These are phyloP conservation scores for Lachnellula subtilissima DNA, from an alignment of 2,329 filamentous ascomycete species.

Conservation along the genomic window DNA sequence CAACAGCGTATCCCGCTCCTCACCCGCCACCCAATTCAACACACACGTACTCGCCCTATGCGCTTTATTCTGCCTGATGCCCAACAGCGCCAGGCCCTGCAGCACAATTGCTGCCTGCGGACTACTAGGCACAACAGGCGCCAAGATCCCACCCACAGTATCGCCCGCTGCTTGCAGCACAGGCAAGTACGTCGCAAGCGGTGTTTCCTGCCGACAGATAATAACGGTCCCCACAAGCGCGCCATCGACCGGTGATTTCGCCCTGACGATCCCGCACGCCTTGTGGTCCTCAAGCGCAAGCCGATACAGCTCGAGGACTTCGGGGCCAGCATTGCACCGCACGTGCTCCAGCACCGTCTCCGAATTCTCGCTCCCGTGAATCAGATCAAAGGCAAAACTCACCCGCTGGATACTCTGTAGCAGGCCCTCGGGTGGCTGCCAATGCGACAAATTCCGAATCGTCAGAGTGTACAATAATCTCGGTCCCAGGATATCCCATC, in stretches of 20 bases:
- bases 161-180: constrained; percentile 50
- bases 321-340: constrained; percentile 57
- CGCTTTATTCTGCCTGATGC: constrained; percentile 61
- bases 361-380: constrained; percentile 58
- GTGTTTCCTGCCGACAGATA: constrained; percentile 55
- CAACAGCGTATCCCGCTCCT: constrained; percentile 56
- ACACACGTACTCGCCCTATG: constrained; percentile 54
- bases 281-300: constrained; percentile 56
- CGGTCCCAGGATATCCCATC: constrained; percentile 72
- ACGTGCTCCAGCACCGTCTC: constrained; percentile 60
- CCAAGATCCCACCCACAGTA: constrained; percentile 58
- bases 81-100: constrained; percentile 60
- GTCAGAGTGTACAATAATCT: constrained; percentile 60
- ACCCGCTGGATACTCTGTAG: constrained; percentile 48
- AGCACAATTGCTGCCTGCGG: constrained; percentile 60
- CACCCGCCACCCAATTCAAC: constrained; percentile 43
- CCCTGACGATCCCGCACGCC: constrained; percentile 61
- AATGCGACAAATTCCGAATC: constrained; percentile 53
- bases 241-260: constrained; percentile 57
- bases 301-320: constrained; percentile 61
- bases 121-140: constrained; percentile 58
- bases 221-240: constrained; percentile 60
- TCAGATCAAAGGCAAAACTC: constrained; percentile 58
- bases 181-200: constrained; percentile 57
- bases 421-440: constrained; percentile 58